phyloP scores from a whole-genome alignment of 1,284 basidiomycete genomes.

The Flammula alnicola region DNA sequence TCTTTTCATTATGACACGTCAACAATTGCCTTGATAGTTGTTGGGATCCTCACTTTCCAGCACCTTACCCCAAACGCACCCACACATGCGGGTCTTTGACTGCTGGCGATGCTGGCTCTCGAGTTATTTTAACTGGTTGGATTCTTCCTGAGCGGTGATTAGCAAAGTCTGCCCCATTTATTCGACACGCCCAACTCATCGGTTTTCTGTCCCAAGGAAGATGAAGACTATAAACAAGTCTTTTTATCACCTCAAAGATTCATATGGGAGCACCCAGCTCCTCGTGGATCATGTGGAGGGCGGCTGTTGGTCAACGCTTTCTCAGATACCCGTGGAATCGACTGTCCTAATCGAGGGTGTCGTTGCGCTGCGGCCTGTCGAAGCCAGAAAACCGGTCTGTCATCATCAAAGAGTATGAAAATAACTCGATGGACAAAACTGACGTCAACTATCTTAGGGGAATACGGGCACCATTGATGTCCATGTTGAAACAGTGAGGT shows the following conservation, averaged over 20 bases:
- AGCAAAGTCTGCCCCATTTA: conserved; percentile 36
- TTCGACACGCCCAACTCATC: conserved; percentile 35
- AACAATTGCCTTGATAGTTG: conserved; percentile 14
- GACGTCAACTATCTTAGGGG: conserved; percentile 43
- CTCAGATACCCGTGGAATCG: conserved; percentile 74
- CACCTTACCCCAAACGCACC: conserved; percentile 64
- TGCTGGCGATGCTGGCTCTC: conserved; percentile 54
- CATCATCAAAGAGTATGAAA: conserved; percentile 23
- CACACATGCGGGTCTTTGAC: conserved; percentile 71
- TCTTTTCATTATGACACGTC: conserved; percentile 13
- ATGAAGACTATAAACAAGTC: conserved; percentile 62
- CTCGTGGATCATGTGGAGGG: conserved; percentile 55
- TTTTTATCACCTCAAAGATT: conserved; percentile 83
- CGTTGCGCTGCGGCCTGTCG: conserved; percentile 66
- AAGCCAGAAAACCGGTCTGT: conserved; percentile 61
- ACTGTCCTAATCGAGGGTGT: conserved; percentile 76
- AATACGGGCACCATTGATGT: conserved; percentile 82
- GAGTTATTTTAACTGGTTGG: conserved; percentile 80
- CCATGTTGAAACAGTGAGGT: conserved; percentile 65
- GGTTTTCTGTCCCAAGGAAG: conserved; percentile 53
- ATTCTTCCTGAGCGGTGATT: conserved; percentile 73
- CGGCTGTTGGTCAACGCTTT: conserved; percentile 51
- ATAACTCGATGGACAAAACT: conserved; percentile 24
- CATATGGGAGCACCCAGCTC: conserved; percentile 79
- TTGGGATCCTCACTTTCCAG: conserved; percentile 39